These are phyloP conservation scores for Penicillium concentricum DNA, from an alignment of 2,329 filamentous ascomycete genomes.

Conservation along the genomic window DNA sequence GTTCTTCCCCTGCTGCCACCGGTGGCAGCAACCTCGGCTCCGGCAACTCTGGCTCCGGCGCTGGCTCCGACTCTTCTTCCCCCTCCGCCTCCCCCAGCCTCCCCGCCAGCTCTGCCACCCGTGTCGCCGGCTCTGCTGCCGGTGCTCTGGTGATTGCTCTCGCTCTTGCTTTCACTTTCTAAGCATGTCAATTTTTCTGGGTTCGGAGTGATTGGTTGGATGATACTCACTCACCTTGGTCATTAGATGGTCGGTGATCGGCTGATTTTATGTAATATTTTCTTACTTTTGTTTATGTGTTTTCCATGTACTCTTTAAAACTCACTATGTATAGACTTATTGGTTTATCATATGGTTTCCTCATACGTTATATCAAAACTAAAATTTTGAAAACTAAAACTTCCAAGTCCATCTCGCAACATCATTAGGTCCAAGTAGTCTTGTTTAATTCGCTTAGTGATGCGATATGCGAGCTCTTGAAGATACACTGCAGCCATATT, in stretches of 20 bases:
- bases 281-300: conserved; percentile 9
- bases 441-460: too few relatives aligned
- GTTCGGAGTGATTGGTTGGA: conserved; percentile 15
- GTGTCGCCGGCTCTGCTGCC: conserved; percentile 17
- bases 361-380: neutral
- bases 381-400: too few relatives aligned
- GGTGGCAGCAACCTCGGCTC: neutral
- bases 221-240: conserved; percentile 8
- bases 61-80: conserved; percentile 12
- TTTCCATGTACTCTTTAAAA: neutral
- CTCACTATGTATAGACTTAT: neutral
- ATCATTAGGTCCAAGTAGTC: too few relatives aligned
- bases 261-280: conserved; percentile 10
- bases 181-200: conserved; percentile 9
- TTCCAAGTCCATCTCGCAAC: too few relatives aligned
- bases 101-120: conserved; percentile 13
- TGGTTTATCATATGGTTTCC: neutral
- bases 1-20: neutral
- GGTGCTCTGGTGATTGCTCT: conserved; percentile 19
- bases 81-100: conserved; percentile 13
- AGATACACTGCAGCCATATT: too few relatives aligned
- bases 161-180: conserved; percentile 24
- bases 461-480: too few relatives aligned
- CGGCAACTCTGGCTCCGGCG: conserved; percentile 7
- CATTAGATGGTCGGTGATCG: conserved; percentile 1